phyloP scores from a whole-genome alignment of 2,329 filamentous ascomycete species.

The Fusarium nanum region DNA sequence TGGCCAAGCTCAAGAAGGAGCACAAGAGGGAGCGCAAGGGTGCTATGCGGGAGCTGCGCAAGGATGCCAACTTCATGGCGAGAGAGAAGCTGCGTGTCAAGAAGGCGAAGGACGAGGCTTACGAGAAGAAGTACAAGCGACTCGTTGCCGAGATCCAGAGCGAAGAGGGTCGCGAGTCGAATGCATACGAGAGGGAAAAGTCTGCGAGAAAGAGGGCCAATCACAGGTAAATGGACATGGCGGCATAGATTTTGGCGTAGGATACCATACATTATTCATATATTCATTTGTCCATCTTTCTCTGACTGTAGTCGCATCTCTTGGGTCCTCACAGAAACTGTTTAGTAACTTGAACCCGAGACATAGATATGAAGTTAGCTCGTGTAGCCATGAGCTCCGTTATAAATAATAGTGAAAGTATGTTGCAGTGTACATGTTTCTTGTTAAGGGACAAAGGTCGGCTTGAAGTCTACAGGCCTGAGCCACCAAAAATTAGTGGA shows the following conservation, averaged over 20 bases:
- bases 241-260: slow-evolving; percentile 22
- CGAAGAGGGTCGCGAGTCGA: slow-evolving; percentile 87
- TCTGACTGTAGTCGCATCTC: neutral
- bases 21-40: slow-evolving; percentile 97
- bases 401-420: neutral
- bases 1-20: slow-evolving; percentile 86
- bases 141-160: slow-evolving; percentile 95
- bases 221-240: slow-evolving; percentile 51
- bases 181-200: slow-evolving; percentile 91
- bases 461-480: neutral
- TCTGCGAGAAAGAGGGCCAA: slow-evolving; percentile 75
- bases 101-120: slow-evolving; percentile 91
- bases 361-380: neutral
- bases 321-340: too few species aligned
- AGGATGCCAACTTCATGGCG: slow-evolving; percentile 94
- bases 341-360: neutral
- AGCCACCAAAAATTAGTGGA: slow-evolving; percentile 22
- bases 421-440: neutral
- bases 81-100: slow-evolving; percentile 90
- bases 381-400: neutral
- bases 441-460: neutral
- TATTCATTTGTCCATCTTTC: slow-evolving; percentile 4
- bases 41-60: slow-evolving; percentile 90
- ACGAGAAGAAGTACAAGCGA: slow-evolving; percentile 95
- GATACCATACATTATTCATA: slow-evolving; percentile 41